phyloP scores from a whole-genome alignment of 2,329 filamentous ascomycete genomes.

The Colletotrichum sp. region DNA sequence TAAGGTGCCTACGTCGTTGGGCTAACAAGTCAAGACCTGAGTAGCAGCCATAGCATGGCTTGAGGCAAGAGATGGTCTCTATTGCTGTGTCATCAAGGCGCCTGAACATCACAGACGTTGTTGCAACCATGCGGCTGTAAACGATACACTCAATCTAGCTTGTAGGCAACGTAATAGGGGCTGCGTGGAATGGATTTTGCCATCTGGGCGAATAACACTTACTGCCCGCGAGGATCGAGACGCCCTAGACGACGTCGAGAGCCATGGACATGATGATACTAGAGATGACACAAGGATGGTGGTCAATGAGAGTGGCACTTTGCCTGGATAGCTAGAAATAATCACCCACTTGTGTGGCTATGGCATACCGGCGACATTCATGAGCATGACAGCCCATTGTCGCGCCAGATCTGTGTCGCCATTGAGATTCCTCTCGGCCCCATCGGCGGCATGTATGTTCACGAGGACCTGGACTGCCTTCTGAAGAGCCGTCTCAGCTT shows the following conservation, averaged over 20 bases:
- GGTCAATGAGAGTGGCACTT: background rate
- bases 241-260: background rate
- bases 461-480: background rate
- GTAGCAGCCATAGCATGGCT: too few relatives aligned
- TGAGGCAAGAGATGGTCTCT: too few relatives aligned
- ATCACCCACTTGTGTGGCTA: background rate
- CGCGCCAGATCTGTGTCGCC: background rate
- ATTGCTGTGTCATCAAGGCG: too few relatives aligned
- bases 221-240: background rate
- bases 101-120: background rate
- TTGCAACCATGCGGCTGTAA: background rate
- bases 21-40: too few relatives aligned
- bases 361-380: background rate
- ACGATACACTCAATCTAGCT: background rate
- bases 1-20: too few relatives aligned
- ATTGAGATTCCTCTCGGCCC: background rate
- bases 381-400: too few relatives aligned
- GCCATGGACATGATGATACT: background rate
- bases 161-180: too few relatives aligned
- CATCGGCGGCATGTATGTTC: background rate
- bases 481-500: background rate
- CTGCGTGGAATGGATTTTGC: background rate
- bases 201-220: background rate
- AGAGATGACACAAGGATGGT: fast-evolving
- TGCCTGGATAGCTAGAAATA: background rate